Conservation (phyloP, 2,329 filamentous ascomycete genomes). For the Clonostachys solani region DNA sequence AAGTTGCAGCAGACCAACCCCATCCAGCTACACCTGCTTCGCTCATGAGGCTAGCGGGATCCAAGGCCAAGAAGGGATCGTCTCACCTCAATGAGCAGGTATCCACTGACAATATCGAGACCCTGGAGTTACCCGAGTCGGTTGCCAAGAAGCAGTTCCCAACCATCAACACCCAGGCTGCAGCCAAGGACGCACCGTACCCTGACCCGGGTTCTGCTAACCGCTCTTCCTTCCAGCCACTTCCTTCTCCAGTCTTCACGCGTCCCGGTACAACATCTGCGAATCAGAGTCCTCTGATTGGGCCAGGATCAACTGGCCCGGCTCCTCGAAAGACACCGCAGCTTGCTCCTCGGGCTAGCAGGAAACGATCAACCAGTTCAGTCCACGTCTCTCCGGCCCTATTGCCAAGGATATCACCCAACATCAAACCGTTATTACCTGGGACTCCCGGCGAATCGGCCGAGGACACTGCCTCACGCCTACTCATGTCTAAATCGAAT, state of each 20-base stretch:
- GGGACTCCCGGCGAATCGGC: constrained; percentile 45
- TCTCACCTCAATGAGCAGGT: constrained; percentile 22
- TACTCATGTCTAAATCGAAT: constrained; percentile 92
- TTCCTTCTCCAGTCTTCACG: constrained; percentile 44
- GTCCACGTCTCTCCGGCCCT: constrained; percentile 82
- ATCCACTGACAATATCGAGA: constrained; percentile 50
- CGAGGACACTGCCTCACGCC: constrained; percentile 61
- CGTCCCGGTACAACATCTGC: constrained; percentile 43
- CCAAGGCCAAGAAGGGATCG: constrained; percentile 41
- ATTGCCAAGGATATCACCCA: constrained; percentile 85
- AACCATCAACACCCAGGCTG: background rate
- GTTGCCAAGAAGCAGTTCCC: constrained; percentile 20
- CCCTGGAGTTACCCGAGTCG: constrained; percentile 70
- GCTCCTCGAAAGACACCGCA: constrained; percentile 50
- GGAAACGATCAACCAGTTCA: constrained; percentile 71
- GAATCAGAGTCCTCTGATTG: constrained; percentile 61
- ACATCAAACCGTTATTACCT: constrained; percentile 85
- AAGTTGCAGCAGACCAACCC: constrained; percentile 26
- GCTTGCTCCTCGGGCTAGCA: constrained; percentile 51
- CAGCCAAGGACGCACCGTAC: constrained; percentile 10
- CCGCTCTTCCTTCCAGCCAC: constrained; percentile 41
- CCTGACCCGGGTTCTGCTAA: constrained; percentile 39
- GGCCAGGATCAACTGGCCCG: constrained; percentile 40
- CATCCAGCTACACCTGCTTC: constrained; percentile 83
- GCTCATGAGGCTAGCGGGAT: constrained; percentile 70